A percentile compares a stretch with the other conserved stretches of the same genome.
Conservation (phyloP, 1,284 basidiomycete species). For the Ustilago shanxiensis region DNA sequence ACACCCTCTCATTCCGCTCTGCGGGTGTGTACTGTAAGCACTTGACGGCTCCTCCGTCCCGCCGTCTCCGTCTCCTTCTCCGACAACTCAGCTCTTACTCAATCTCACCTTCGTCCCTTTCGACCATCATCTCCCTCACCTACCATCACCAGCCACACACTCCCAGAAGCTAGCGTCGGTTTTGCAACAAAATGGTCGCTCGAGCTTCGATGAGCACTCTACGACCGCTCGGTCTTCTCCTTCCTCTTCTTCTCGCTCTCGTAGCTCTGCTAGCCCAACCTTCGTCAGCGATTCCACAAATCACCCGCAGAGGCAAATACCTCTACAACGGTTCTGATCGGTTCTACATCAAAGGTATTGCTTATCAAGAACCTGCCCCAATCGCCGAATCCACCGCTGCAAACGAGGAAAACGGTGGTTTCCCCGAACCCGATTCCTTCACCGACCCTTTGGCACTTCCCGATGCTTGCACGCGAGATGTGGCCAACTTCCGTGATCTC, state of each 20-base stretch:
- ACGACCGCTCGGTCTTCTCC: slow-evolving; percentile 9
- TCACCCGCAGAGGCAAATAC: slow-evolving; percentile 78
- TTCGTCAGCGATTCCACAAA: slow-evolving; percentile 22
- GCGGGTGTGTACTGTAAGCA: no score
- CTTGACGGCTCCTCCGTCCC: neutral
- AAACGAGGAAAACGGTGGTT: slow-evolving; percentile 73
- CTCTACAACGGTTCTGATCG: slow-evolving; percentile 79
- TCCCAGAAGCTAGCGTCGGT: neutral
- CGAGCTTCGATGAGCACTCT: neutral
- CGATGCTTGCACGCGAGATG: slow-evolving; percentile 80
- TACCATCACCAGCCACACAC: neutral
- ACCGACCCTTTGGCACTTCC: slow-evolving; percentile 80
- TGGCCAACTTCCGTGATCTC: slow-evolving; percentile 77
- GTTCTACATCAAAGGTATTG: slow-evolving; percentile 91
- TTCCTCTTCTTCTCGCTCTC: slow-evolving; percentile 18
- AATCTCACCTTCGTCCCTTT: neutral
- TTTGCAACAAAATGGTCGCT: slow-evolving; percentile 9
- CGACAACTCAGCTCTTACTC: neutral
- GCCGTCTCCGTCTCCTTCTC: neutral
- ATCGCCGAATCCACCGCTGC: slow-evolving; percentile 71
- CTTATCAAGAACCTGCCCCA: slow-evolving; percentile 87
- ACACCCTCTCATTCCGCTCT: neutral
- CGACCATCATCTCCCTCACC: neutral
- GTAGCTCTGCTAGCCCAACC: slow-evolving; percentile 16
- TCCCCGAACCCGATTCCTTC: slow-evolving; percentile 79